These are phyloP conservation scores for Mortierella sp. DNA, from an alignment of 371 early-diverging fungal genomes.

Conservation along the genomic window DNA sequence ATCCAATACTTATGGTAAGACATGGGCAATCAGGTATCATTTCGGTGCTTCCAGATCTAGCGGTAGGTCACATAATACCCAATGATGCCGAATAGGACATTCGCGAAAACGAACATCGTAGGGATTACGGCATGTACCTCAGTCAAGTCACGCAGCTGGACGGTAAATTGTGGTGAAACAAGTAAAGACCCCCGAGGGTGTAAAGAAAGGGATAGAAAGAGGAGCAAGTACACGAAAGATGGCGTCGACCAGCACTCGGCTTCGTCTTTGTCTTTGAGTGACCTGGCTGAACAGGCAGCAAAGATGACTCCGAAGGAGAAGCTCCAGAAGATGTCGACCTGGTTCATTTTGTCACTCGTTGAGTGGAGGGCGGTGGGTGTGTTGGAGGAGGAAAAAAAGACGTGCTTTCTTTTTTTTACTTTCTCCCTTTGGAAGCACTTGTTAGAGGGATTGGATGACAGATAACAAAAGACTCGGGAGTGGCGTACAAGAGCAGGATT, in stretches of 20 bases:
- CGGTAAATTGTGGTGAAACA: constrained; percentile 48
- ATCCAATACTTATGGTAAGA: constrained; percentile 43
- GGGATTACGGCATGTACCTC: constrained; percentile 49
- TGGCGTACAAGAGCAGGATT: no score
- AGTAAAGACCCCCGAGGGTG: constrained; percentile 48
- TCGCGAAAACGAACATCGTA: constrained; percentile 48
- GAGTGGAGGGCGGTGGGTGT: neutral
- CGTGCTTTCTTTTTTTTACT: no score
- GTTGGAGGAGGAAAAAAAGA: no score
- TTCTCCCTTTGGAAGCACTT: no score
- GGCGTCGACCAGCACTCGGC: constrained; percentile 42
- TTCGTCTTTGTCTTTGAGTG: constrained; percentile 18
- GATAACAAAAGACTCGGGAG: no score
- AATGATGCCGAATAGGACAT: constrained; percentile 45
- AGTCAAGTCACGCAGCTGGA: constrained; percentile 49
- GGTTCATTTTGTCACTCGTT: constrained; percentile 29
- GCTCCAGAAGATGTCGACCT: constrained; percentile 52
- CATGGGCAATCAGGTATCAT: constrained; percentile 16
- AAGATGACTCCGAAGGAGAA: constrained; percentile 50
- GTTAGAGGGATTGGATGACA: no score
- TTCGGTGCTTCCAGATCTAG: constrained; percentile 21
- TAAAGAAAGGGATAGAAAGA: constrained; percentile 53
- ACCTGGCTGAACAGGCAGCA: constrained; percentile 35
- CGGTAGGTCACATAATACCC: constrained; percentile 46
- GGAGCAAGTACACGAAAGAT: constrained; percentile 51